Evolutionary conservation across 1,284 basidiomycete species (phyloP).

Genomic region (Cutaneotrichosporon cyanovorans): DNA sequence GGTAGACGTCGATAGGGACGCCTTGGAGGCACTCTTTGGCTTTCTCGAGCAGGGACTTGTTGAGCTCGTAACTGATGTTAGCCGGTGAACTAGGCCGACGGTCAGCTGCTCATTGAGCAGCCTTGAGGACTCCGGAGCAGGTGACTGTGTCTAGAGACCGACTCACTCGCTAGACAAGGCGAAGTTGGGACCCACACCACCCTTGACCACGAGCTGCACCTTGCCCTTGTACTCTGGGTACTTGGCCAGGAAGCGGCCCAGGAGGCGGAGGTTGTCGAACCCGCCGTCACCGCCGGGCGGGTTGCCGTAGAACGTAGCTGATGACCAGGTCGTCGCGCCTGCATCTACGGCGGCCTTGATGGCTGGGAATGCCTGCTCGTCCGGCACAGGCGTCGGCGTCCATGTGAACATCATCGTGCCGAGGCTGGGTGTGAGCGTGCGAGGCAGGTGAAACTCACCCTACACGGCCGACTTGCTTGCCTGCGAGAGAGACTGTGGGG

Average conservation of each 20-base stretch:
- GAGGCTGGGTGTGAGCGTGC: constrained; percentile 15
- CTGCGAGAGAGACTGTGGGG: constrained; percentile 28
- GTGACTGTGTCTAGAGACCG: too few species aligned
- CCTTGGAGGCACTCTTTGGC: constrained; percentile 46
- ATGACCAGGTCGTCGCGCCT: constrained; percentile 49
- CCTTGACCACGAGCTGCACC: constrained; percentile 52
- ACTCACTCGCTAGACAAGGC: constrained; percentile 15
- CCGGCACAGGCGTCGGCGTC: constrained; percentile 47
- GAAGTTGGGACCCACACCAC: constrained; percentile 38
- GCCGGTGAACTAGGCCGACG: too few species aligned
- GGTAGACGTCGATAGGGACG: constrained; percentile 49
- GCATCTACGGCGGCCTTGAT: constrained; percentile 58
- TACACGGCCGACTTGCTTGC: constrained; percentile 30
- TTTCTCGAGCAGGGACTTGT: constrained; percentile 46
- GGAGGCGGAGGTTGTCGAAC: constrained; percentile 38
- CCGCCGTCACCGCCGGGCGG: constrained; percentile 12
- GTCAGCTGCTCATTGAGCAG: background rate
- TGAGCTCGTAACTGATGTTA: constrained; percentile 42
- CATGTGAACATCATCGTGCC: constrained; percentile 56
- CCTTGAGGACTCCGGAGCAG: too few species aligned
- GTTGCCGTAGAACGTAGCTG: constrained; percentile 42
- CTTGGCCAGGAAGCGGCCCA: constrained; percentile 41
- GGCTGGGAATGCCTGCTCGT: constrained; percentile 55
- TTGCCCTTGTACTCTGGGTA: constrained; percentile 54
- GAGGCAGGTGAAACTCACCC: constrained; percentile 19